Evolutionary conservation across 2,329 filamentous ascomycete genomes (phyloP).

Genomic region (Ilyonectria mors-panacis): DNA sequence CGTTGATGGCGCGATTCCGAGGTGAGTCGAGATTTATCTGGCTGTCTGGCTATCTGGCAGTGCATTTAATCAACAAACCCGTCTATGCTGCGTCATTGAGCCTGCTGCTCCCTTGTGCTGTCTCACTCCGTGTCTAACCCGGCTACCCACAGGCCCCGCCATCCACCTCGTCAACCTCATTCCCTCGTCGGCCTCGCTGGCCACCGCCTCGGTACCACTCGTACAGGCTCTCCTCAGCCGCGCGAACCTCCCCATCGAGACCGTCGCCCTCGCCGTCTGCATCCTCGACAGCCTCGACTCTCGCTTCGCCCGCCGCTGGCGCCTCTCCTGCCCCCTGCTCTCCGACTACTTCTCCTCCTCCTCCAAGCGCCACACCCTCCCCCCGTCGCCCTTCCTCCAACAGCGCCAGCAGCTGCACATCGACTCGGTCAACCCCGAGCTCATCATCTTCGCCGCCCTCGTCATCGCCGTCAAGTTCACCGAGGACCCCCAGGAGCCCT

Average conservation of each 20-base stretch:
- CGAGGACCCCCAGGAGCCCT: slow-evolving; percentile 70
- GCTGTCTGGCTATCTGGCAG: too few relatives aligned
- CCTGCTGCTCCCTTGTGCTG: slow-evolving; percentile 1
- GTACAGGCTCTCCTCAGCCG: slow-evolving; percentile 74
- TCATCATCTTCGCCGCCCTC: slow-evolving; percentile 74
- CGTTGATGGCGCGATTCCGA: slow-evolving; percentile 56
- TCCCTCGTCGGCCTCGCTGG: slow-evolving; percentile 73
- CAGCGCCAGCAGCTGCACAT: slow-evolving; percentile 65
- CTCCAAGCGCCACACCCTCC: slow-evolving; percentile 65
- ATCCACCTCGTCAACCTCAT: slow-evolving; percentile 77
- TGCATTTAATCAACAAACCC: too few relatives aligned
- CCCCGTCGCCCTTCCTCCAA: slow-evolving; percentile 54
- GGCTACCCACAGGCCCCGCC: slow-evolving; percentile 67
- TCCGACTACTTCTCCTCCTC: slow-evolving; percentile 47
- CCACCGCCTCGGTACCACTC: slow-evolving; percentile 69
- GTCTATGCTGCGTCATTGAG: background rate
- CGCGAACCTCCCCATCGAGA: slow-evolving; percentile 72
- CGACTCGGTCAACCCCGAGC: slow-evolving; percentile 72
- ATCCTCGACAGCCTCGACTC: slow-evolving; percentile 76
- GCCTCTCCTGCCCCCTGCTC: slow-evolving; percentile 69
- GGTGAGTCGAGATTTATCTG: slow-evolving; percentile 49
- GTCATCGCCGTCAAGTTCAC: slow-evolving; percentile 77
- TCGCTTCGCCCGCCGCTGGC: slow-evolving; percentile 75
- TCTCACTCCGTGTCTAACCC: slow-evolving; percentile 26
- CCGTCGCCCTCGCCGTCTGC: slow-evolving; percentile 75